Evolutionary conservation across 148 eudicot genomes (phyloP).

Genomic region (Polygonum aviculare): DNA sequence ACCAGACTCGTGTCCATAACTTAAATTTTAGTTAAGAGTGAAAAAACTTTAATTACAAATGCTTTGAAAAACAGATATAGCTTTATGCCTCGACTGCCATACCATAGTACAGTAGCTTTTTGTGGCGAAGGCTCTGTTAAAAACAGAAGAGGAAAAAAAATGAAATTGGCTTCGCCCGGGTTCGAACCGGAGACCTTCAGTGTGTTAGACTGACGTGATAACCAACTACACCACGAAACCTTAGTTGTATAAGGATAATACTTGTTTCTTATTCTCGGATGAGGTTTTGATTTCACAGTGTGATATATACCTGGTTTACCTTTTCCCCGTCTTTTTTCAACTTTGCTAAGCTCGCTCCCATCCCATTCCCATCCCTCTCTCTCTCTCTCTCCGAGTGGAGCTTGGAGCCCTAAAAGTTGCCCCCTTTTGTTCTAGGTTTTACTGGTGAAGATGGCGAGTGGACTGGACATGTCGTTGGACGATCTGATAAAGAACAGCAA

Average conservation of each 20-base stretch:
- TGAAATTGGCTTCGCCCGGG: conserved; percentile 72
- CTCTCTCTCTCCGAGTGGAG: no score
- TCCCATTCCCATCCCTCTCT: not conserved
- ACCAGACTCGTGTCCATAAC: no score
- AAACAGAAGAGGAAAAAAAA: no score
- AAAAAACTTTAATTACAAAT: no score
- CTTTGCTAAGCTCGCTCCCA: not conserved
- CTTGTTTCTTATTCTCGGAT: no score
- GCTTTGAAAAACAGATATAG: no score
- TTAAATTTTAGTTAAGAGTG: no score
- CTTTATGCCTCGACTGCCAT: no score
- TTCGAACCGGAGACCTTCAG: conserved; percentile 98
- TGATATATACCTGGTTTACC: not conserved
- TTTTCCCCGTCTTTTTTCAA: not conserved
- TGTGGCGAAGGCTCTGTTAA: no score
- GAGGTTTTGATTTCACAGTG: not conserved
- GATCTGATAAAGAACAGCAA: conserved; percentile 88
- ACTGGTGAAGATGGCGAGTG: conserved; percentile 45
- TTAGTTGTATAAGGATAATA: not conserved
- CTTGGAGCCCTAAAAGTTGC: not conserved
- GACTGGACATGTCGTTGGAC: conserved; percentile 76
- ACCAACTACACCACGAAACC: conserved; percentile 99
- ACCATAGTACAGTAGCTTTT: no score
- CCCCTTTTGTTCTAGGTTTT: not conserved
- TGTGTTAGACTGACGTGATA: conserved; percentile 99